phyloP scores from a whole-genome alignment of 2,329 filamentous ascomycete genomes.

The Penicillium digitatum region DNA sequence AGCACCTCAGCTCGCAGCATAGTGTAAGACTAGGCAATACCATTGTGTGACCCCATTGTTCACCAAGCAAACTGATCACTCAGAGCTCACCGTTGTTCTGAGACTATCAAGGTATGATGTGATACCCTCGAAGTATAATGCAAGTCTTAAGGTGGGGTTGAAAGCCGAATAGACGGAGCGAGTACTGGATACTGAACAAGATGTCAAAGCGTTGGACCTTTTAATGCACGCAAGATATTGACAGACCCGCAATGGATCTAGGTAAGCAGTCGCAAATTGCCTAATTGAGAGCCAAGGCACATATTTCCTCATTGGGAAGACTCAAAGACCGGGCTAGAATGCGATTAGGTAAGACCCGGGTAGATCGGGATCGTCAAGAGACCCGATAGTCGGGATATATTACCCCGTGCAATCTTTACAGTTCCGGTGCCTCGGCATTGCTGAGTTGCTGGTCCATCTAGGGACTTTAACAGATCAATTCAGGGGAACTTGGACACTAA shows the following conservation, averaged over 20 bases:
- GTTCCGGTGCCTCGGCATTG: neutral
- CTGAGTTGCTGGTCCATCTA: neutral
- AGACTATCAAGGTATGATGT: neutral
- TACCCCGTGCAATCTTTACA: neutral
- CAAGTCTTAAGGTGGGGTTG: neutral
- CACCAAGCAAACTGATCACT: neutral
- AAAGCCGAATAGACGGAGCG: neutral
- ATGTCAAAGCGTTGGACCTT: neutral
- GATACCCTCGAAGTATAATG: neutral
- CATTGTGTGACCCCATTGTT: neutral
- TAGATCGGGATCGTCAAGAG: slow-evolving; percentile 4
- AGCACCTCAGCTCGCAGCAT: neutral
- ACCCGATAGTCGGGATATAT: neutral
- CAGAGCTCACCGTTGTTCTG: neutral
- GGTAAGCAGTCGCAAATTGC: neutral
- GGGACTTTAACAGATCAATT: neutral
- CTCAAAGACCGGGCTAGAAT: neutral
- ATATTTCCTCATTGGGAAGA: slow-evolving; percentile 3
- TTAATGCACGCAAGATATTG: neutral
- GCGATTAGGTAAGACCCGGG: neutral
- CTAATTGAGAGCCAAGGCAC: neutral
- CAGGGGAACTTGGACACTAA: neutral
- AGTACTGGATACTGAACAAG: neutral
- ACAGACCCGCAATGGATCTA: neutral
- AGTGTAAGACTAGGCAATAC: neutral